These are phyloP conservation scores for Phytophthora capsici DNA, from an alignment of 352 stramenopile species.

Conservation along the genomic window DNA sequence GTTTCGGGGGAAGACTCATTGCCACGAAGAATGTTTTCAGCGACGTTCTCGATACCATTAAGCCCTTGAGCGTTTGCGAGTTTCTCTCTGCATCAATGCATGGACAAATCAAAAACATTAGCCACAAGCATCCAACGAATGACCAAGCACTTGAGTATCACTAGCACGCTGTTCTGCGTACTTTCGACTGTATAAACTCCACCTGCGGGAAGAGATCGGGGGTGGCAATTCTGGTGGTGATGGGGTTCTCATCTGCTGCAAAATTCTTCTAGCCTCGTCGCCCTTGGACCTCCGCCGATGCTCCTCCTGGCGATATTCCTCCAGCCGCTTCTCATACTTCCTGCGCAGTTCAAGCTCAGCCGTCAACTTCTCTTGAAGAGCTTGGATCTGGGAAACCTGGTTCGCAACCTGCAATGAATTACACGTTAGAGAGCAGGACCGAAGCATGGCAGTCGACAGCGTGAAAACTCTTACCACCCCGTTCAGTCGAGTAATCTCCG, in stretches of 20 bases:
- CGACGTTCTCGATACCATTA: slow-evolving; percentile 78
- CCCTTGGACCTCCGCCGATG: slow-evolving; percentile 53
- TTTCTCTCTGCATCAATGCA: slow-evolving; percentile 36
- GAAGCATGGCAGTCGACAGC: not conserved
- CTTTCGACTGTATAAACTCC: slow-evolving; percentile 76
- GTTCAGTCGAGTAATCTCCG: slow-evolving; percentile 68
- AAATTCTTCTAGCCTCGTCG: slow-evolving; percentile 52
- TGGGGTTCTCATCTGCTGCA: slow-evolving; percentile 45
- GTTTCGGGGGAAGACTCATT: slow-evolving; percentile 43
- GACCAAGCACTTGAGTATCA: slow-evolving; percentile 22
- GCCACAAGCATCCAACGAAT: not conserved
- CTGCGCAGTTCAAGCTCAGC: slow-evolving; percentile 67
- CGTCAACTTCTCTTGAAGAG: slow-evolving; percentile 72
- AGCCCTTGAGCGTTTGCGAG: slow-evolving; percentile 43
- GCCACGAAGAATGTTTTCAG: slow-evolving; percentile 75
- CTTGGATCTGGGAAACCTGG: slow-evolving; percentile 69
- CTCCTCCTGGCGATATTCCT: slow-evolving; percentile 79
- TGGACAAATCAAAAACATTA: slow-evolving; percentile 15
- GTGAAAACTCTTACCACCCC: slow-evolving; percentile 50
- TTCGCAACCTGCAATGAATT: slow-evolving; percentile 52
- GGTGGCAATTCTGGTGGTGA: slow-evolving; percentile 53
- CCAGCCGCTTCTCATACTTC: slow-evolving; percentile 79
- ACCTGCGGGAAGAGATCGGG: slow-evolving; percentile 52
- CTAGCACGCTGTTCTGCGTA: slow-evolving; percentile 32
- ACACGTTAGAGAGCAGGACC: not conserved